Percentiles rank a stretch among this genome's conserved stretches.
phyloP scores from a whole-genome alignment of 306 rosid species.

The Carpinus fangiana region DNA sequence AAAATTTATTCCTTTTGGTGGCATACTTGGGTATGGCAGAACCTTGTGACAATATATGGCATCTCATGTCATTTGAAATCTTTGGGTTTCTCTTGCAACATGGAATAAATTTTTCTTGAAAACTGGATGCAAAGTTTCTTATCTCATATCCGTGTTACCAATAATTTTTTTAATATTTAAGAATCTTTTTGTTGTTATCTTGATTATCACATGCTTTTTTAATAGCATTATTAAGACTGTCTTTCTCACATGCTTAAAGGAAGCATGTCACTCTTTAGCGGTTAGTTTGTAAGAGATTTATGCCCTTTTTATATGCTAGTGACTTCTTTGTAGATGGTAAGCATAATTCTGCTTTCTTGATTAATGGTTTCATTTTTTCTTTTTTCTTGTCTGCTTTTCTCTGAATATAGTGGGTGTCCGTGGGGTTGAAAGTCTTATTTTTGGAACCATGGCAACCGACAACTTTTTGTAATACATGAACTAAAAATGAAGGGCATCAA shows the following conservation, averaged over 20 bases:
- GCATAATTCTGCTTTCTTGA: not conserved
- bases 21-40: not conserved
- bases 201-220: not conserved
- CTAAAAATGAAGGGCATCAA: not conserved
- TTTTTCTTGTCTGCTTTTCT: not conserved
- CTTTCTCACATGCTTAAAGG: no score
- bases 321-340: not conserved
- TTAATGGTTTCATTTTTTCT: not conserved
- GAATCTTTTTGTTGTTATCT: not conserved
- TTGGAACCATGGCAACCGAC: not conserved
- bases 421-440: not conserved
- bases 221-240: no score
- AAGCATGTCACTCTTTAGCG: no score
- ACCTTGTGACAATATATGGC: not conserved
- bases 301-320: not conserved
- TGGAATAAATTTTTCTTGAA: no score
- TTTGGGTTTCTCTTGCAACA: no score
- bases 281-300: no score
- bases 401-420: not conserved
- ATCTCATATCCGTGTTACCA: not conserved
- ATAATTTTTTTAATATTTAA: not conserved
- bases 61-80: not conserved
- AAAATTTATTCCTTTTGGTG: slow-evolving; percentile 3
- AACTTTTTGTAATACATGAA: not conserved
- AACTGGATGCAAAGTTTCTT: not conserved